These are phyloP conservation scores for Lentinula aciculospora DNA, from an alignment of 768 basidiomycete species.

Conservation along the genomic window DNA sequence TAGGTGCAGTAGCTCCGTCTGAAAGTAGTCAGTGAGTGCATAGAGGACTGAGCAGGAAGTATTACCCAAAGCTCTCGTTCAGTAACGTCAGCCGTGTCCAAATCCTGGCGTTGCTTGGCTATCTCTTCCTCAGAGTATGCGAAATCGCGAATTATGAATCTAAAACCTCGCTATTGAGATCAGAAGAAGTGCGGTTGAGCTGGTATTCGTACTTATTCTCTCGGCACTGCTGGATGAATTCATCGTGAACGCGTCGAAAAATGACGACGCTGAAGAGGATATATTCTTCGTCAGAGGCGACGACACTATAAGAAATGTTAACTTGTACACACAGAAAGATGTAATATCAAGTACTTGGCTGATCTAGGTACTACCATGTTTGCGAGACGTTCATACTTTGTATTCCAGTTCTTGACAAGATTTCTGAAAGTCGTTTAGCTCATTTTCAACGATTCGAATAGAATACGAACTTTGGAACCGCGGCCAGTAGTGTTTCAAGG, in stretches of 20 bases:
- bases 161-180: constrained; percentile 22
- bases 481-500: constrained; percentile 86
- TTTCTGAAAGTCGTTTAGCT: constrained; percentile 41
- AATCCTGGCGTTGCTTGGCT: constrained; percentile 74
- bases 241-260: constrained; percentile 88
- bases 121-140: constrained; percentile 80
- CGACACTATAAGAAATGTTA: constrained; percentile 37
- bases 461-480: constrained; percentile 79
- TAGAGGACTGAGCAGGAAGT: too few species aligned
- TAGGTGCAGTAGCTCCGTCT: constrained; percentile 89
- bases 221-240: constrained; percentile 89
- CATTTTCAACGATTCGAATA: constrained; percentile 11
- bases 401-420: constrained; percentile 81
- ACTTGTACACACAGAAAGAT: background rate
- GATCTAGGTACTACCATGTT: constrained; percentile 93
- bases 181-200: background rate
- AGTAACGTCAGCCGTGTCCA: constrained; percentile 72
- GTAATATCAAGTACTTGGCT: constrained; percentile 54
- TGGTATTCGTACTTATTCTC: constrained; percentile 75
- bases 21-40: background rate
- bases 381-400: constrained; percentile 82
- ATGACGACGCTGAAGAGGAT: constrained; percentile 79
- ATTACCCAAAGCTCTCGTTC: constrained; percentile 96
- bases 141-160: constrained; percentile 95
- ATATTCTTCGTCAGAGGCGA: constrained; percentile 87